These are phyloP conservation scores for Teratosphaeria epicoccoides DNA, from an alignment of 2,329 filamentous ascomycete genomes.

Conservation along the genomic window DNA sequence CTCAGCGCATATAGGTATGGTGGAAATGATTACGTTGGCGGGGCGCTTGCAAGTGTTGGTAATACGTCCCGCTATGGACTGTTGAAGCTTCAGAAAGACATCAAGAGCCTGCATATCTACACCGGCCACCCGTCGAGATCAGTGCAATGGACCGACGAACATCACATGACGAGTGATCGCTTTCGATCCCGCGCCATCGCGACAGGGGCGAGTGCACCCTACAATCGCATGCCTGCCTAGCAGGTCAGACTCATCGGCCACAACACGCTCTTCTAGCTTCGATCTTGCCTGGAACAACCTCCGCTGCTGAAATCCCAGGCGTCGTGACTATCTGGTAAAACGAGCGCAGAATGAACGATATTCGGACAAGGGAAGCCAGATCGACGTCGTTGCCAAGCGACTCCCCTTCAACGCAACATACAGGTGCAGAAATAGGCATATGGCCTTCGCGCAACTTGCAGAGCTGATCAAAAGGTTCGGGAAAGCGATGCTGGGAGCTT, in stretches of 20 bases:
- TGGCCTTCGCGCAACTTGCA: not conserved
- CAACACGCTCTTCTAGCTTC: too few relatives aligned
- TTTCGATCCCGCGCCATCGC: conserved; percentile 1
- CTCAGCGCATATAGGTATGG: not conserved
- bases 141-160: conserved; percentile 10
- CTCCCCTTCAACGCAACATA: not conserved
- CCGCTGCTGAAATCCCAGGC: too few relatives aligned
- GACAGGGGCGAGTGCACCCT: too few relatives aligned
- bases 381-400: not conserved
- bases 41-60: conserved; percentile 44
- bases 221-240: too few relatives aligned
- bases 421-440: not conserved
- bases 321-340: not conserved
- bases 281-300: too few relatives aligned
- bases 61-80: conserved; percentile 55
- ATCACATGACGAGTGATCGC: conserved; percentile 20
- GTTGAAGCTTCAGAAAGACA: conserved; percentile 57
- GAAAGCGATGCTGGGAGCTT: too few relatives aligned
- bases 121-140: not conserved
- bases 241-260: too few relatives aligned
- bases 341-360: not conserved
- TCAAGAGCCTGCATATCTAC: conserved; percentile 50
- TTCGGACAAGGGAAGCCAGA: not conserved
- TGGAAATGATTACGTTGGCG: not conserved
- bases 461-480: too few relatives aligned